Evolutionary conservation across 1,284 basidiomycete genomes (phyloP).

Genomic region (Phellinidium pouzarii): DNA sequence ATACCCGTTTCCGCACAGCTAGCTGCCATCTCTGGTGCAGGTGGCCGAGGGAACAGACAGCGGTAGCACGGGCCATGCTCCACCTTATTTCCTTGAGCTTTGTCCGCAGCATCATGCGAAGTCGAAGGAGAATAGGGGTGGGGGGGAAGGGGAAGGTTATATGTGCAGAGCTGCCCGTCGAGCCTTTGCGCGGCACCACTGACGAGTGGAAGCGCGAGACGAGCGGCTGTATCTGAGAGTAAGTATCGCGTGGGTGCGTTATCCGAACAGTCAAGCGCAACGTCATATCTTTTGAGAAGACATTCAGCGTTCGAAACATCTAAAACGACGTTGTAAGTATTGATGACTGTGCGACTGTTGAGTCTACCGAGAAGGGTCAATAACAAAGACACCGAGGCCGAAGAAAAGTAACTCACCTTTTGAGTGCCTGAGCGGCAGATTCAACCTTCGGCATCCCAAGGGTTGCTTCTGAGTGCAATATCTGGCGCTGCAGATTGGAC

Average conservation of each 20-base stretch:
- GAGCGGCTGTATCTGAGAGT: slow-evolving; percentile 85
- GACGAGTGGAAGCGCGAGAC: slow-evolving; percentile 72
- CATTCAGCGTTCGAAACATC: slow-evolving; percentile 52
- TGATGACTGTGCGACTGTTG: slow-evolving; percentile 58
- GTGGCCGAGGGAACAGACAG: slow-evolving; percentile 83
- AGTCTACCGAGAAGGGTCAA: slow-evolving; percentile 39
- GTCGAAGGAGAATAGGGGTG: background rate
- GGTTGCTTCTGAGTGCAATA: slow-evolving; percentile 78
- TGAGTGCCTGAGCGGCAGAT: slow-evolving; percentile 68
- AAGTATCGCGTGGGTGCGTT: slow-evolving; percentile 91
- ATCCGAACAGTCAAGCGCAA: slow-evolving; percentile 95
- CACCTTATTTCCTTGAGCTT: background rate
- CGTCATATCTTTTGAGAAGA: slow-evolving; percentile 59
- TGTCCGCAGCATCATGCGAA: background rate
- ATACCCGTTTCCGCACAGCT: slow-evolving; percentile 91
- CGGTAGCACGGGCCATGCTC: slow-evolving; percentile 85
- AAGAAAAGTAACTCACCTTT: slow-evolving; percentile 37
- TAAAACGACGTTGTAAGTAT: slow-evolving; percentile 48
- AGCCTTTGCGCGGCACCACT: slow-evolving; percentile 90
- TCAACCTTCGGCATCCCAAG: slow-evolving; percentile 82
- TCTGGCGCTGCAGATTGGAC: slow-evolving; percentile 92
- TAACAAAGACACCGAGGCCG: slow-evolving; percentile 4
- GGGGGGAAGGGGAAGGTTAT: slow-evolving; percentile 45
- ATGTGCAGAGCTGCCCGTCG: slow-evolving; percentile 86
- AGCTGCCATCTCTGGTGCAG: slow-evolving; percentile 54